A percentile compares a stretch with the other conserved stretches of the same genome.
Evolutionary conservation across 306 rosid species (phyloP).

Genomic region (Astragalus glycyphyllos): DNA sequence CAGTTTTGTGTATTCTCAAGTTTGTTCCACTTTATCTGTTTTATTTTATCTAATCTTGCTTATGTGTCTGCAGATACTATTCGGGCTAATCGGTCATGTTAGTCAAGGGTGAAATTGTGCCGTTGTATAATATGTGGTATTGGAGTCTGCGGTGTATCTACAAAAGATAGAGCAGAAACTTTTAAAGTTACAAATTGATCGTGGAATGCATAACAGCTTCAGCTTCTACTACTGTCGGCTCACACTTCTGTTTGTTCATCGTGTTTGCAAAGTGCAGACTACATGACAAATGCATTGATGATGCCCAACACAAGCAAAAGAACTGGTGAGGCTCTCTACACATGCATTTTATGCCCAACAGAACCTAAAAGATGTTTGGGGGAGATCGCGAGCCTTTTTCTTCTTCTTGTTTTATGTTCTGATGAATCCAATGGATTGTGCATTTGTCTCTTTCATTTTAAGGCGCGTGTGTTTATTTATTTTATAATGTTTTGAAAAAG

Average conservation of each 20-base stretch:
- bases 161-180: neutral
- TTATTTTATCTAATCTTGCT: neutral
- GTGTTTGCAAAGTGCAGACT: neutral
- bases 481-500: no score
- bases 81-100: neutral
- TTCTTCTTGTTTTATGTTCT: neutral
- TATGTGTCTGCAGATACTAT: constrained; percentile 35
- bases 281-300: no score
- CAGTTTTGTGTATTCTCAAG: constrained; percentile 5
- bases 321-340: neutral
- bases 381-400: neutral
- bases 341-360: no score
- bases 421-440: neutral
- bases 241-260: neutral
- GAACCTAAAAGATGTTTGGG: neutral
- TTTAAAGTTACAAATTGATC: neutral
- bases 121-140: no score
- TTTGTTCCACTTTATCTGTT: neutral
- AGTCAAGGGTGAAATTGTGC: constrained; percentile 14
- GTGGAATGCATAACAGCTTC: neutral
- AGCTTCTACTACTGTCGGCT: neutral
- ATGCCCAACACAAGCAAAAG: no score
- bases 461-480: no score
- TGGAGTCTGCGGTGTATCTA: no score
- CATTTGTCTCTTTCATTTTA: no score